Evolutionary conservation across 495 filamentous ascomycete species (phyloP), one percentile per base, ranked within the genome.

Genomic region (Cetradonia linearis): DNA sequence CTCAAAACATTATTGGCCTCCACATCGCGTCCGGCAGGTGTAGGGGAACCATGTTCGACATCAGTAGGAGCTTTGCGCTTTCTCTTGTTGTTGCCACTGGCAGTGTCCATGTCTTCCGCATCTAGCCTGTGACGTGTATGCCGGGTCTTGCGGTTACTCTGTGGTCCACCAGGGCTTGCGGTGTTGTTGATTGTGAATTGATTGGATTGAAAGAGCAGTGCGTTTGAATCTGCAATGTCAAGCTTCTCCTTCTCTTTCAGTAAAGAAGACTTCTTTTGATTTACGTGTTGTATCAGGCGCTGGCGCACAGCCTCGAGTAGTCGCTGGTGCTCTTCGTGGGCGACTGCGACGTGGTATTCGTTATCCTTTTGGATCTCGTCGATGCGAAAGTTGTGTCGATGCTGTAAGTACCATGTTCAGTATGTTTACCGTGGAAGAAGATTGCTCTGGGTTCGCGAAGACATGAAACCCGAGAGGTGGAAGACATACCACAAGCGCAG

Each of bases 101-200:
- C 81, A 20, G 78, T 79, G 1, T 81, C 81, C 18, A 90, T 69
- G 25, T 95, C 89, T 23, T 94, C 91, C 50, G 86, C 79, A 36
- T 91, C 89, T 49, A 87, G 81, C 30, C 89, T 84, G 66, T 91
- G 79, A 61, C 91, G 77, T 10, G 91, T 95, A 63, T 90, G 79
- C 54, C 91, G 76, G 16, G 92, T 96, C 61, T 91, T 87, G 56
- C 91, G 80, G 66, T 89, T 89, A 61, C 82, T 83, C 67, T 91
- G 87, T 27, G 86, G 76, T 37, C 87, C 87, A 50, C 90, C 87
- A 13, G 91, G 88, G 69, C 87, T 91, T 18, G 86, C 75, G 30
- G 84, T 84, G 69, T 88, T 87, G 64, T 83, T 84, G 61, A 95
- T 82, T 70, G 85, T 87, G 72, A 91, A 96, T 68, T 98, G 93